A percentile compares a stretch with the other conserved stretches of the same genome.
phyloP scores from a whole-genome alignment of 2,329 filamentous ascomycete genomes.

The Aspergillus costaricaensis region DNA sequence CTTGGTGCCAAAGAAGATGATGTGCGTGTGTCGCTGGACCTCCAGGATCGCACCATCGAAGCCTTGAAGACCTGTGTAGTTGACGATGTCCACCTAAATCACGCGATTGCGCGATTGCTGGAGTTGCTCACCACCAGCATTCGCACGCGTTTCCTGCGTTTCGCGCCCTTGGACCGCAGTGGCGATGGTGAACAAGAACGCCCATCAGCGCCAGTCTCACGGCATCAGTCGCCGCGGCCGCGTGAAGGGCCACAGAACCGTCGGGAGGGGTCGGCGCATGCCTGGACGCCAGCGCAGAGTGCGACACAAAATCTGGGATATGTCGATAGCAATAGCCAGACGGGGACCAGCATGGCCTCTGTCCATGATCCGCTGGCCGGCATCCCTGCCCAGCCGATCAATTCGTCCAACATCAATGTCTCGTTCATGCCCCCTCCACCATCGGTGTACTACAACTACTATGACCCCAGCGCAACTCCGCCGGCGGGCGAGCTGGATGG shows the following conservation, averaged over 20 bases:
- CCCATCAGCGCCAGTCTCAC: slow-evolving; percentile 35
- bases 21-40: slow-evolving; percentile 58
- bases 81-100: slow-evolving; percentile 66
- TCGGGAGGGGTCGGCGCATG: slow-evolving; percentile 28
- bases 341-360: slow-evolving; percentile 27
- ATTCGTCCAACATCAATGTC: slow-evolving; percentile 48
- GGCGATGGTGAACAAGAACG: slow-evolving; percentile 43
- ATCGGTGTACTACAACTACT: slow-evolving; percentile 49
- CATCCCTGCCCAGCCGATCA: slow-evolving; percentile 48
- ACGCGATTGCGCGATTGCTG: slow-evolving; percentile 63
- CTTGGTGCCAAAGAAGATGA: slow-evolving; percentile 65
- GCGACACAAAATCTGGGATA: slow-evolving; percentile 25
- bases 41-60: slow-evolving; percentile 61
- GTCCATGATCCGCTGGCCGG: slow-evolving; percentile 45
- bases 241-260: slow-evolving; percentile 31
- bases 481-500: slow-evolving; percentile 34
- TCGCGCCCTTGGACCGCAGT: slow-evolving; percentile 55
- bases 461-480: slow-evolving; percentile 40
- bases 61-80: slow-evolving; percentile 63
- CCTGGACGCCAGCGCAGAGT: slow-evolving; percentile 30
- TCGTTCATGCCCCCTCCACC: slow-evolving; percentile 51
- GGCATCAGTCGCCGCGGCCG: slow-evolving; percentile 40
- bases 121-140: slow-evolving; percentile 61
- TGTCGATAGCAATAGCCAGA: slow-evolving; percentile 28
- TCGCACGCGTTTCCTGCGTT: slow-evolving; percentile 59